Conservation (phyloP, 331 rosid genomes). For the Malus hybrid region DNA sequence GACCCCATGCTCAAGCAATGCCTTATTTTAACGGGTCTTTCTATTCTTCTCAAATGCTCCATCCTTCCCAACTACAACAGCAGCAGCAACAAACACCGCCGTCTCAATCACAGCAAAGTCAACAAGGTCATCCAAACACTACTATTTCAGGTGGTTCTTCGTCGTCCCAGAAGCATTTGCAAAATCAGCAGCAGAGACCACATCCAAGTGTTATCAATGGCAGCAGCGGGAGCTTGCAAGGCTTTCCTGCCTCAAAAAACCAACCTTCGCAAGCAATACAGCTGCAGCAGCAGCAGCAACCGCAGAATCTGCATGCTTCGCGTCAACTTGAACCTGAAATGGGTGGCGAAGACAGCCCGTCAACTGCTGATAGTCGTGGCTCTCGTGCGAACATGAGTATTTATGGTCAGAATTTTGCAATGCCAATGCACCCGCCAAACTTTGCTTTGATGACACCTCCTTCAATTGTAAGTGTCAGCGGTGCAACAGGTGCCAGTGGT, state of each 20-base stretch:
- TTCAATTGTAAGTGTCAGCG: slow-evolving; percentile 31
- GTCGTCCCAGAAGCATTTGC: slow-evolving; percentile 74
- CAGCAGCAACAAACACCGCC: slow-evolving; percentile 50
- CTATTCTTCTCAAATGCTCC: slow-evolving; percentile 78
- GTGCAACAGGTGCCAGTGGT: slow-evolving; percentile 33
- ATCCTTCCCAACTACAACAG: slow-evolving; percentile 80
- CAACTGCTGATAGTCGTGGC: slow-evolving; percentile 73
- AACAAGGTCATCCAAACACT: slow-evolving; percentile 68
- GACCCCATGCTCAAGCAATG: slow-evolving; percentile 67
- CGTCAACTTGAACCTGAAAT: slow-evolving; percentile 70
- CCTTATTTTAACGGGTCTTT: slow-evolving; percentile 82
- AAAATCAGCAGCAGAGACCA: slow-evolving; percentile 71
- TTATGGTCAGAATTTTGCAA: slow-evolving; percentile 65
- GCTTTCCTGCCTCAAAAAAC: slow-evolving; percentile 64
- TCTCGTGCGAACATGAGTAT: slow-evolving; percentile 50
- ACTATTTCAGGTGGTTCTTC: slow-evolving; percentile 65
- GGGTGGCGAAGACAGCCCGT: slow-evolving; percentile 85
- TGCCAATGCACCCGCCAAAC: slow-evolving; percentile 67
- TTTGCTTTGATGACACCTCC: slow-evolving; percentile 74
- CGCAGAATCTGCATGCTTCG: slow-evolving; percentile 47
- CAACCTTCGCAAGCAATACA: slow-evolving; percentile 47
- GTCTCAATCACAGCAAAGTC: slow-evolving; percentile 57
- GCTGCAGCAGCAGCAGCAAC: background rate
- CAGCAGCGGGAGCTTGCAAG: slow-evolving; percentile 59
- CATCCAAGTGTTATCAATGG: slow-evolving; percentile 39